Conservation (phyloP, 1,284 basidiomycete species). For the Coniferiporia sulphurascens region DNA sequence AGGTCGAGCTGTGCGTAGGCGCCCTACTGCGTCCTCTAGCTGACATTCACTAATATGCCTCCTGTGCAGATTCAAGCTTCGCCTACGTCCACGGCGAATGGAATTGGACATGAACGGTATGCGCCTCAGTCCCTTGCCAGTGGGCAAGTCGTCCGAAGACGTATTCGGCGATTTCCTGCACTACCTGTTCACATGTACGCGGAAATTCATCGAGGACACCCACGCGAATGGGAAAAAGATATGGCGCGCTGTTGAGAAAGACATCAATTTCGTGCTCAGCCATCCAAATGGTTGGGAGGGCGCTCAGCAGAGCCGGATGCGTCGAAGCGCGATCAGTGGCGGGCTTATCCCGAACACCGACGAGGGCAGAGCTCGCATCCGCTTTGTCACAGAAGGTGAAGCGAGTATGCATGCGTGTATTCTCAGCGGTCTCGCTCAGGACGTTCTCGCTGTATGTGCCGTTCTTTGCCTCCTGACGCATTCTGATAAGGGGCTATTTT, state of each 20-base stretch:
- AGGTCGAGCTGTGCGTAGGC: constrained; percentile 58
- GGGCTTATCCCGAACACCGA: constrained; percentile 66
- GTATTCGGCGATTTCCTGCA: constrained; percentile 74
- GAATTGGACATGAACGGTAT: constrained; percentile 76
- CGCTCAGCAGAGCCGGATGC: constrained; percentile 72
- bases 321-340: constrained; percentile 61
- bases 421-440: constrained; percentile 64
- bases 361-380: constrained; percentile 61
- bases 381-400: constrained; percentile 77
- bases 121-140: constrained; percentile 60
- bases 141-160: constrained; percentile 59
- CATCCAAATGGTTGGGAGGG: constrained; percentile 83
- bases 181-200: constrained; percentile 68
- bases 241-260: constrained; percentile 60
- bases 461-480: too few relatives aligned
- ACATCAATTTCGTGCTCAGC: constrained; percentile 66
- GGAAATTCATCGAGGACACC: constrained; percentile 67
- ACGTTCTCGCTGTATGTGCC: constrained; percentile 59
- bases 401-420: constrained; percentile 76
- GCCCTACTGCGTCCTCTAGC: not conserved
- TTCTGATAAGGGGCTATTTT: constrained; percentile 5
- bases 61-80: constrained; percentile 63
- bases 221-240: constrained; percentile 61
- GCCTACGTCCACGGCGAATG: constrained; percentile 68
- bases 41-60: too few relatives aligned